These are phyloP conservation scores for Kodamaea sagamina DNA, from an alignment of 805 yeast species.

Conservation along the genomic window DNA sequence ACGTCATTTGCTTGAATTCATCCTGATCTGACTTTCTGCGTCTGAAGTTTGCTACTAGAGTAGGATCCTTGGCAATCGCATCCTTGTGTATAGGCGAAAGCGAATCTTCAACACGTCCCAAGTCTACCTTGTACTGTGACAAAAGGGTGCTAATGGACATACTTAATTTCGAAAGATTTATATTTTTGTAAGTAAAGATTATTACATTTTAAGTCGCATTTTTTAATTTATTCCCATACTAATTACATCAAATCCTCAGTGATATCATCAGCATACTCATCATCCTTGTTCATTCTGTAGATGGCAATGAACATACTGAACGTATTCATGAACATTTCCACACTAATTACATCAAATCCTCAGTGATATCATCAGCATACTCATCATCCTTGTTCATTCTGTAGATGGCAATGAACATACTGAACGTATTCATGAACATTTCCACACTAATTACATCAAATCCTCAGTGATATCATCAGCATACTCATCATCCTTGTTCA, in stretches of 20 bases:
- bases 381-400: too few relatives aligned
- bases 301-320: too few relatives aligned
- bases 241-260: conserved; percentile 31
- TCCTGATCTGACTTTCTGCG: neutral
- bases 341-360: too few relatives aligned
- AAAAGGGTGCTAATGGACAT: conserved; percentile 8
- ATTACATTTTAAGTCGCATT: too few relatives aligned
- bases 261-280: conserved; percentile 45
- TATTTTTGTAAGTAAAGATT: too few relatives aligned
- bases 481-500: conserved; percentile 50
- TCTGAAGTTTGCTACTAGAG: conserved; percentile 8
- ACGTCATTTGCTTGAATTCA: conserved; percentile 9
- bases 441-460: conserved; percentile 9
- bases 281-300: conserved; percentile 52
- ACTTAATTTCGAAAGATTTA: neutral
- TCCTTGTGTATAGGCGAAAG: neutral
- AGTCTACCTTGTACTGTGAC: conserved; percentile 4
- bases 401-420: too few relatives aligned
- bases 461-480: conserved; percentile 45
- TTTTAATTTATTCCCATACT: too few relatives aligned
- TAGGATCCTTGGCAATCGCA: conserved; percentile 5
- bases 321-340: too few relatives aligned
- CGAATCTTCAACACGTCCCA: conserved; percentile 1
- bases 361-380: too few relatives aligned
- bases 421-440: too few relatives aligned